Evolutionary conservation across 2,329 filamentous ascomycete species (phyloP), one percentile per base, ranked within the genome.

Genomic region (Botryotinia convoluta): DNA sequence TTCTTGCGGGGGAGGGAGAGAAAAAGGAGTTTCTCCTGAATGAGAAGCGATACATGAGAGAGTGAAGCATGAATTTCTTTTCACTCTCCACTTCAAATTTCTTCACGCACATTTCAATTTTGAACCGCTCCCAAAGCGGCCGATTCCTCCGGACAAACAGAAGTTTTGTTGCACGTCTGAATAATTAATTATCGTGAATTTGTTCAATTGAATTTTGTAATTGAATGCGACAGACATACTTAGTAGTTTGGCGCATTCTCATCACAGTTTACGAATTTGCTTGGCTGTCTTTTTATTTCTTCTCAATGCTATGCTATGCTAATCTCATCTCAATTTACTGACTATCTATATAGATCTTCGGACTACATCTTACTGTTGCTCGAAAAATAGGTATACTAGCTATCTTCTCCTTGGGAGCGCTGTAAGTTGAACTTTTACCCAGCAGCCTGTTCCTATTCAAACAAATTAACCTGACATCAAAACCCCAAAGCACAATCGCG

Each of bases 381-480:
- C 35, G 72, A 1, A 73, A 73, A 44, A 42, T 71, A 35, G 72
- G 64, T 18, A 69, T 73, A 20, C 32, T 62, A 12, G 72, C 72
- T 16, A 57, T 73, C 14, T 73, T 71, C 39, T 69, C 67, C 14
- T 29, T 73, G 2, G 72, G 72, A 54, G 59, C 65, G 5, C 45
- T 73, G 67, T 73, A 29, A 68, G 62, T 68, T n/a, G 6, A 42
- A n/a, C 45, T 32, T 18, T 16, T 26, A 39, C 26, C 14, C 2
- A n/a, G 2, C 14, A 16, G 20, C 4, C 18, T 14, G 2, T 37
- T 10, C 5, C 32, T 0, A 14, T 20, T 3, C 4, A 4, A 6
- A 10, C 22, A 9, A 22, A 32, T 29, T 4, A 65, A 54, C 37
- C 72, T 70, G 22, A 62, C 29, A 44, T 60, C 4, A 14, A 29